These are phyloP conservation scores for Ceratobasidium theobromae DNA, from an alignment of 1,284 basidiomycete species.

Conservation along the genomic window DNA sequence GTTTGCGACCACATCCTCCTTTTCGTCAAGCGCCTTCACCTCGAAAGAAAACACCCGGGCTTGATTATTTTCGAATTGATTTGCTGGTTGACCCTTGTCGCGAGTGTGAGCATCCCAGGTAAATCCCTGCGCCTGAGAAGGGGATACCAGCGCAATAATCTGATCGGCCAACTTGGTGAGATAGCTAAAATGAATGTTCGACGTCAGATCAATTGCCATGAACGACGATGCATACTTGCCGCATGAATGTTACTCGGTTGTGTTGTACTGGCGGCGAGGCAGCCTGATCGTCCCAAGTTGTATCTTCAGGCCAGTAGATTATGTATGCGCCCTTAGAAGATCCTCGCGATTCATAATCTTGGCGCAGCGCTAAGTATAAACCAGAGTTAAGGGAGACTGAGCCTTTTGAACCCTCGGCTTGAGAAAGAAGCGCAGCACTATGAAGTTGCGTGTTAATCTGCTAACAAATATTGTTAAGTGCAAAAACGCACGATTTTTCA, in stretches of 20 bases:
- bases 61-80: constrained; percentile 47
- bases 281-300: constrained; percentile 36
- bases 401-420: constrained; percentile 35
- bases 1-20: constrained; percentile 15
- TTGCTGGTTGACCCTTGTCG: not conserved
- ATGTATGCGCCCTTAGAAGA: constrained; percentile 14
- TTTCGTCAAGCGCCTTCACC: constrained; percentile 31
- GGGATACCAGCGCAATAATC: constrained; percentile 25
- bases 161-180: constrained; percentile 35
- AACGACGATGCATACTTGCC: not conserved
- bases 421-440: constrained; percentile 38
- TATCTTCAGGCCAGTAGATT: constrained; percentile 37
- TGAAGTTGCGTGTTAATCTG: not conserved
- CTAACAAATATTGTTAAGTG: not conserved
- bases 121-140: constrained; percentile 27
- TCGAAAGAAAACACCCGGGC: constrained; percentile 46
- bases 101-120: constrained; percentile 6
- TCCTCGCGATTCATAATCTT: not conserved
- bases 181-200: constrained; percentile 19
- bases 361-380: constrained; percentile 47
- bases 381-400: constrained; percentile 51
- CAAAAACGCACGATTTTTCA: not conserved
- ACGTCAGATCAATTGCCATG: not conserved
- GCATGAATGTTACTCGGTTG: constrained; percentile 37
- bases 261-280: constrained; percentile 32